phyloP scores from a whole-genome alignment of 352 stramenopile species.

The Blastocystis sp. region DNA sequence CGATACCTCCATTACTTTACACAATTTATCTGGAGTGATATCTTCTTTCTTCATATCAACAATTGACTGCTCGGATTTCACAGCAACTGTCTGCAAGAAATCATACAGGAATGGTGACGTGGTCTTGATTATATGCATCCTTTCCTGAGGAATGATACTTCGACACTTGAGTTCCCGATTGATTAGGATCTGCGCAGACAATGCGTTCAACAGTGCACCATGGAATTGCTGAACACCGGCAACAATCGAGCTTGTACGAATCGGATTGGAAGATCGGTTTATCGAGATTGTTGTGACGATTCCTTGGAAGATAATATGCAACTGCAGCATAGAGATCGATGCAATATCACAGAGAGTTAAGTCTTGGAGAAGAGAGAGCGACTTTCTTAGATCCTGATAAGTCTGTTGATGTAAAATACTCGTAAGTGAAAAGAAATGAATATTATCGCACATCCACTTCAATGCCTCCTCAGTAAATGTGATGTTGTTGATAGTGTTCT shows the following conservation, averaged over 20 bases:
- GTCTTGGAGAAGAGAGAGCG: not conserved
- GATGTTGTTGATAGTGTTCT: not conserved
- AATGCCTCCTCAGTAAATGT: not conserved
- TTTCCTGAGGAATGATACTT: not conserved
- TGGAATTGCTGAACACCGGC: not conserved
- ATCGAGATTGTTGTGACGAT: not conserved
- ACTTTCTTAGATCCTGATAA: not conserved
- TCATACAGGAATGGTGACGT: not conserved
- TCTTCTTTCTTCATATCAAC: not conserved
- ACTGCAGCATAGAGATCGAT: not conserved
- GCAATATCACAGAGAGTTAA: not conserved
- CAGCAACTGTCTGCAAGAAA: not conserved
- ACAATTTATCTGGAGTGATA: not conserved
- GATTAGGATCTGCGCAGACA: not conserved
- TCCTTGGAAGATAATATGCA: not conserved
- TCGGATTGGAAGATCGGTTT: constrained; percentile 9
- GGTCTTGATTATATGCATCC: not conserved
- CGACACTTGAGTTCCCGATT: not conserved
- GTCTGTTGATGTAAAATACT: not conserved
- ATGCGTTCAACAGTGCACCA: not conserved
- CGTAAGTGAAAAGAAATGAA: not conserved
- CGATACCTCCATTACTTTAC: not conserved
- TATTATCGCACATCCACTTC: not conserved
- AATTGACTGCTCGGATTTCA: constrained; percentile 14
- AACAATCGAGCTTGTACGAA: not conserved